Percentiles rank a stretch among this genome's conserved stretches.
Evolutionary conservation across 1,139 yeast genomes (phyloP).

Genomic region (Zhuliangozyma blackwelliae): DNA sequence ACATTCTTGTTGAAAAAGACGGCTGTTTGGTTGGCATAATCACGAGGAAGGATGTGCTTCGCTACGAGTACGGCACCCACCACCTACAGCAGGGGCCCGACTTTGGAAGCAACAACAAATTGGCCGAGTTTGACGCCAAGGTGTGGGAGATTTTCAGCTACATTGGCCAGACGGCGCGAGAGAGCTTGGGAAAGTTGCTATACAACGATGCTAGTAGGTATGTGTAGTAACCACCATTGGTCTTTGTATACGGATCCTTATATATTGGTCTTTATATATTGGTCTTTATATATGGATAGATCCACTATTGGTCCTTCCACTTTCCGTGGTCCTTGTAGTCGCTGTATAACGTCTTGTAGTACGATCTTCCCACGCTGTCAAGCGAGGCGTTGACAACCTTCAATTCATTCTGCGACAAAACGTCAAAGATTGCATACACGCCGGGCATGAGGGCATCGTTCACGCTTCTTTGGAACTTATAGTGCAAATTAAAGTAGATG

Average conservation of each 20-base stretch:
- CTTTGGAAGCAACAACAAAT: conserved; percentile 6
- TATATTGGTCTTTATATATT: conserved; percentile 1
- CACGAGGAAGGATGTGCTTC: conserved; percentile 63
- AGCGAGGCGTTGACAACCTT: conserved; percentile 62
- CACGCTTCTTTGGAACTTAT: conserved; percentile 43
- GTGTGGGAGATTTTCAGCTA: conserved; percentile 36
- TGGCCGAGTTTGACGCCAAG: conserved; percentile 26
- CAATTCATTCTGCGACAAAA: conserved; percentile 65
- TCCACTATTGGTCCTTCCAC: conserved; percentile 60
- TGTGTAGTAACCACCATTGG: conserved; percentile 9
- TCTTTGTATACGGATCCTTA: not conserved
- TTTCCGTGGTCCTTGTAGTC: conserved; percentile 77
- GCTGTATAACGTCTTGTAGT: conserved; percentile 62
- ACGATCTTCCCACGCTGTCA: conserved; percentile 66
- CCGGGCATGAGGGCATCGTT: conserved; percentile 55
- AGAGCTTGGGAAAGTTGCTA: conserved; percentile 27
- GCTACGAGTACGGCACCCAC: conserved; percentile 44
- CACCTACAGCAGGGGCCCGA: conserved; percentile 11
- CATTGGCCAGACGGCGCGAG: conserved; percentile 16
- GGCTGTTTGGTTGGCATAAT: conserved; percentile 57
- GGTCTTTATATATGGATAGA: not conserved
- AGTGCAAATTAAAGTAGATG: conserved; percentile 47
- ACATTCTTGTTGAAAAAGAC: conserved; percentile 57
- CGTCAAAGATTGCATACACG: conserved; percentile 61
- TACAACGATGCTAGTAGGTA: conserved; percentile 28